Conservation (phyloP, 148 eudicot species). For the Rheum nobile region DNA sequence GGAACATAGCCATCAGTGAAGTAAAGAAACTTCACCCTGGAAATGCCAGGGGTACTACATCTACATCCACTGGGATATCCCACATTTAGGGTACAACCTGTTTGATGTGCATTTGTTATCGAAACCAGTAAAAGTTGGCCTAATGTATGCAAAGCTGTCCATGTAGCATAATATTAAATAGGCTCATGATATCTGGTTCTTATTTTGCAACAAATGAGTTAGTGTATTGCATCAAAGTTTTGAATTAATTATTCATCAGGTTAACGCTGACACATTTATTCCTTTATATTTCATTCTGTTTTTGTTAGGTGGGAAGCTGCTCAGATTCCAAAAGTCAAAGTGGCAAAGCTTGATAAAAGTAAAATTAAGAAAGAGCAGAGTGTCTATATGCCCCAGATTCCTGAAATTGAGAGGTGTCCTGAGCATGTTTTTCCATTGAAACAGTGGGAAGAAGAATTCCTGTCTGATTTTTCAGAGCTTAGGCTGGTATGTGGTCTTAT, state of each 20-base stretch:
- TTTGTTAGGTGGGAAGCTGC: conserved; percentile 77
- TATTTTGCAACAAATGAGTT: background rate
- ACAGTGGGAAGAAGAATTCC: conserved; percentile 76
- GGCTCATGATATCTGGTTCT: background rate
- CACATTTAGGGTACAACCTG: background rate
- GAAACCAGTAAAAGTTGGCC: background rate
- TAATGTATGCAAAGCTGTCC: background rate
- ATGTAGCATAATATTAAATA: background rate
- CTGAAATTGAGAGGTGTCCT: conserved; percentile 70
- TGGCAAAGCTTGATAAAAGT: conserved; percentile 46
- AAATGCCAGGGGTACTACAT: too few species aligned
- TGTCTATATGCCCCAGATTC: conserved; percentile 79
- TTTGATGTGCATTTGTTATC: background rate
- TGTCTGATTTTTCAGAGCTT: conserved; percentile 63
- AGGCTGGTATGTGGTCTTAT: conserved; percentile 41
- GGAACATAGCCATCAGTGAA: background rate
- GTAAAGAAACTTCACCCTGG: background rate
- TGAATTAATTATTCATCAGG: background rate
- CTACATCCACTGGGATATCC: too few species aligned
- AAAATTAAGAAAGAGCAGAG: conserved; percentile 55
- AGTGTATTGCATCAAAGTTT: background rate
- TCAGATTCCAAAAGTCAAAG: conserved; percentile 67
- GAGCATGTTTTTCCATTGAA: conserved; percentile 52
- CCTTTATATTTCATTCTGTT: background rate
- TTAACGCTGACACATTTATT: background rate